These are phyloP conservation scores for Syzygium aromaticum DNA, from an alignment of 345 rosid genomes.

Conservation along the genomic window DNA sequence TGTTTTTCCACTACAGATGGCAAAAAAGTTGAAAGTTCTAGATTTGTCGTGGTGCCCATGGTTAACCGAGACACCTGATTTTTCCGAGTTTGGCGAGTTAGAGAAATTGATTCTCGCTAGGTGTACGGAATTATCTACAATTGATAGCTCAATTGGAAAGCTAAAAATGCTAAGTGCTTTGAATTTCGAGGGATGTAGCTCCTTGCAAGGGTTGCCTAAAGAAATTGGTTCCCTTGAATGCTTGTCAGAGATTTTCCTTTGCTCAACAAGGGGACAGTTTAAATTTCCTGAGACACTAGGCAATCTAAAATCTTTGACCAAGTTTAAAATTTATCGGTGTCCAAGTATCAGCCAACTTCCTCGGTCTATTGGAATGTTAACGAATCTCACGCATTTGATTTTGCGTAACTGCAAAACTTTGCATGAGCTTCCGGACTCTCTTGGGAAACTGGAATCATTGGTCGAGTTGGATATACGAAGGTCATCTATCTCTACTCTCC, in stretches of 20 bases:
- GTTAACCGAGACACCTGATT: not conserved
- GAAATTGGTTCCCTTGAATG: not conserved
- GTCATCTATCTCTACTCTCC: too few species aligned
- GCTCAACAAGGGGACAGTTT: accelerated
- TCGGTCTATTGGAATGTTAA: not conserved
- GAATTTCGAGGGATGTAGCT: accelerated
- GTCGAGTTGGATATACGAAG: not conserved
- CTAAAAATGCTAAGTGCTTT: not conserved
- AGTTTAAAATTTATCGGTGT: accelerated
- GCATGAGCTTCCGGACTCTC: not conserved
- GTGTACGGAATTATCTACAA: not conserved
- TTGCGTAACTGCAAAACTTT: accelerated
- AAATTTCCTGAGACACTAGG: not conserved
- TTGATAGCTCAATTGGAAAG: not conserved
- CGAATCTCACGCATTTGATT: not conserved
- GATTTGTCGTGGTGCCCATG: accelerated
- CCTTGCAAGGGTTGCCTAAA: not conserved
- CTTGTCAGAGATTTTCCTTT: not conserved
- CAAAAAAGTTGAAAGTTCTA: too few species aligned
- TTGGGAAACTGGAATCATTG: not conserved
- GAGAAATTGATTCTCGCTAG: not conserved
- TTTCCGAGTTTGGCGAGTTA: not conserved
- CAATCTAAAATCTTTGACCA: not conserved
- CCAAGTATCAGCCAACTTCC: not conserved
- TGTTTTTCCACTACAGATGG: not conserved